A percentile compares a stretch with the other conserved stretches of the same genome.
Evolutionary conservation across 176 grass and related monocot species (phyloP).

Genomic region (Phoenix dactylifera): DNA sequence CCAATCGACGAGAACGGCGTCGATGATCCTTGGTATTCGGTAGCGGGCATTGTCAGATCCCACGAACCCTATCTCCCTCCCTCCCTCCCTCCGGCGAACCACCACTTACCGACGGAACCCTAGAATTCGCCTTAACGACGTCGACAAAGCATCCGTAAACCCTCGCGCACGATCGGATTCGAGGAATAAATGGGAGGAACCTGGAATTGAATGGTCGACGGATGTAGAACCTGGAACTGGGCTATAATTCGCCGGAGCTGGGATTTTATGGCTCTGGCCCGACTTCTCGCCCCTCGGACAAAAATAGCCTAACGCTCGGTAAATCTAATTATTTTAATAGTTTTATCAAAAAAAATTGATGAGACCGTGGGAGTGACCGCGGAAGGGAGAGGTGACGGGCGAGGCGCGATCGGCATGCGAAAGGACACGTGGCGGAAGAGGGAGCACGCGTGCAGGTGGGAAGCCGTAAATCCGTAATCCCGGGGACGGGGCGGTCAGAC

Average conservation of each 20-base stretch:
- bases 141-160: neutral
- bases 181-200: neutral
- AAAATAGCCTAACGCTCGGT: too few relatives aligned
- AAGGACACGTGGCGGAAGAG: neutral
- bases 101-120: neutral
- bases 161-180: neutral
- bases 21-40: conserved; percentile 61
- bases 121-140: conserved; percentile 16
- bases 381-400: conserved; percentile 7
- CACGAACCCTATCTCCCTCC: neutral
- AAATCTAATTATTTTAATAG: too few relatives aligned
- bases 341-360: too few relatives aligned
- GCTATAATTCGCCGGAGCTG: too few relatives aligned
- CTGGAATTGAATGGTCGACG: neutral
- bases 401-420: neutral
- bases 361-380: too few relatives aligned
- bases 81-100: neutral
- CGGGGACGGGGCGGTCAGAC: too few relatives aligned
- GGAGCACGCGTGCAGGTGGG: too few relatives aligned
- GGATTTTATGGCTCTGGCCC: too few relatives aligned
- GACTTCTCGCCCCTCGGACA: too few relatives aligned
- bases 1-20: conserved; percentile 58
- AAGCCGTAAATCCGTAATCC: too few relatives aligned
- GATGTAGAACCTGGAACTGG: too few relatives aligned
- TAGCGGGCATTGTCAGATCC: conserved; percentile 59